Evolutionary conservation across 2,329 filamentous ascomycete species (phyloP).

Genomic region (Biscogniauxia sp.): DNA sequence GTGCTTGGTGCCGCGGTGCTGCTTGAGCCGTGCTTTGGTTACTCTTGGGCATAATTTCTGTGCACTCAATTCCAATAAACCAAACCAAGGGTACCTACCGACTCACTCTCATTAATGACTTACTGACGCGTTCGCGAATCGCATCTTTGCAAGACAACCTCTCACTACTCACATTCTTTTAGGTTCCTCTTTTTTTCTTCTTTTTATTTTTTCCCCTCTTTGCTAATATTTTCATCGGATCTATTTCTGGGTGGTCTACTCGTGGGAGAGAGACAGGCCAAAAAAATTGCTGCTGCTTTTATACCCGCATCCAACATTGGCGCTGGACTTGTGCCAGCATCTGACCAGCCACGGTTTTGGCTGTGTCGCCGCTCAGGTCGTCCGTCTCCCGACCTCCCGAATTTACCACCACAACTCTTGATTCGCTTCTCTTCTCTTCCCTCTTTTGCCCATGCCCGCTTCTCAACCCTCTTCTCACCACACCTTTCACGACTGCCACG

Average conservation of each 20-base stretch:
- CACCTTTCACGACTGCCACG: background rate
- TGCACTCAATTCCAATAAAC: background rate
- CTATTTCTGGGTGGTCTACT: background rate
- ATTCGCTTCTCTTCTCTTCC: background rate
- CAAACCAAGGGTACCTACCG: background rate
- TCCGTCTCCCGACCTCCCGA: background rate
- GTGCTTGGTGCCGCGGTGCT: background rate
- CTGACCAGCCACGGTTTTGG: background rate
- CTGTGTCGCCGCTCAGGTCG: background rate
- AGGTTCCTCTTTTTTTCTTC: background rate
- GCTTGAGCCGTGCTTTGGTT: background rate
- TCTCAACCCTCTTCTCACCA: background rate
- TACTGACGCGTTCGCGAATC: background rate
- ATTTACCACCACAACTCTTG: background rate
- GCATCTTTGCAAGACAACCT: background rate
- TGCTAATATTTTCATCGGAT: background rate
- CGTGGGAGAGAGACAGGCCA: background rate
- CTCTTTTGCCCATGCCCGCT: background rate
- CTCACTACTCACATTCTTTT: slow-evolving; percentile 1
- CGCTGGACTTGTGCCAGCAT: background rate
- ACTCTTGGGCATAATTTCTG: background rate
- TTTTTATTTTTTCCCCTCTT: background rate
- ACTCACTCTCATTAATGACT: background rate
- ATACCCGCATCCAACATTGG: background rate
- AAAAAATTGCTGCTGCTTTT: background rate